Percentiles rank a stretch among this genome's conserved stretches.
Evolutionary conservation across 805 yeast species (phyloP).

Genomic region (Clavispora phyllophila): DNA sequence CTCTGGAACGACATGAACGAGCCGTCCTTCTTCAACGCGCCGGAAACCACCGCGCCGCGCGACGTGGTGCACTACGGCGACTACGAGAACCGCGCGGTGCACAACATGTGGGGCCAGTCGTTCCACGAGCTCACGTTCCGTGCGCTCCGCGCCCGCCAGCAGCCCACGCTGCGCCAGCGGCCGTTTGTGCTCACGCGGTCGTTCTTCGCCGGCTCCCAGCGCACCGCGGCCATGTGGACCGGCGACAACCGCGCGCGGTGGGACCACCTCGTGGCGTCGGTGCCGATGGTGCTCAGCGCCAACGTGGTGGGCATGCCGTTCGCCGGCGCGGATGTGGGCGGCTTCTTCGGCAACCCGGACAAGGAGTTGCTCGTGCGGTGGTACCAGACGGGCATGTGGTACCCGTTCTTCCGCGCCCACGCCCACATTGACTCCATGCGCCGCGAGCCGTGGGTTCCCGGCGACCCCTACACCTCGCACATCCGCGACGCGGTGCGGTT

Average conservation of each 20-base stretch:
- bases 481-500: slow-evolving; percentile 68
- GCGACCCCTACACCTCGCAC: slow-evolving; percentile 62
- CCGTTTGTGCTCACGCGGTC: slow-evolving; percentile 89
- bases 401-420: slow-evolving; percentile 95
- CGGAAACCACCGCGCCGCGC: slow-evolving; percentile 86
- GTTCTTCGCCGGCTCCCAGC: slow-evolving; percentile 86
- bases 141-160: slow-evolving; percentile 52
- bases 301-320: slow-evolving; percentile 86
- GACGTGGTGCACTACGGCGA: slow-evolving; percentile 73
- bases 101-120: slow-evolving; percentile 77
- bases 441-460: slow-evolving; percentile 87
- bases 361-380: slow-evolving; percentile 80
- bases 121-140: slow-evolving; percentile 76
- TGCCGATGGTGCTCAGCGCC: slow-evolving; percentile 83
- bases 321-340: slow-evolving; percentile 96
- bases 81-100: slow-evolving; percentile 89
- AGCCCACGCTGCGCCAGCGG: slow-evolving; percentile 44
- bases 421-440: slow-evolving; percentile 92
- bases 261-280: slow-evolving; percentile 75
- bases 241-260: slow-evolving; percentile 95
- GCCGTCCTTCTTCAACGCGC: slow-evolving; percentile 92
- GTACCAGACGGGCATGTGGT: slow-evolving; percentile 95
- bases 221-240: slow-evolving; percentile 93
- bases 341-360: slow-evolving; percentile 88
- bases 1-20: slow-evolving; percentile 99